Base-by-base conservation (phyloP, 371 early-diverging fungal species). In the Apophysomyces ossiformis region DNA sequence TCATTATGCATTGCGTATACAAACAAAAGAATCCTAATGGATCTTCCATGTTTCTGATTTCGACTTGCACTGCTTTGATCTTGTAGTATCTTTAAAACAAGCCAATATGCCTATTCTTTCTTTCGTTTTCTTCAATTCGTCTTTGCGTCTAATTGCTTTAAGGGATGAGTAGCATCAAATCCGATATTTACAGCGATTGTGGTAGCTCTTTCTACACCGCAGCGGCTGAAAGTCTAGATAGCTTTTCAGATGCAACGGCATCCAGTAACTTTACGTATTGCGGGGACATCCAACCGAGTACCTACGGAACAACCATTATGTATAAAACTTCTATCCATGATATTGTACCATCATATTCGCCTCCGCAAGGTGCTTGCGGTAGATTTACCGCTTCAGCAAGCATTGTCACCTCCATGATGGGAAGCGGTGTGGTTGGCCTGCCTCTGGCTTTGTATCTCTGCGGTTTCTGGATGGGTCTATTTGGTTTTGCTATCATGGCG, bases 371-470 rank as follows among this genome's bases (percentile, higher is more conserved):
- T 15, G 68, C 72, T 6, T 18, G 56, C 5, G 57, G 60, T 2
- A 62, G 32, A 16, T 38, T 44, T 18, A 66, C 56, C 4, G 64
- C 65, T 21, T 68, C 81, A 13, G 67, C 82, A 57, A 84, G 82
- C 41, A 67, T 87, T 47, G 75, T 83, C 13, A 87, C 86, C 63
- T 80, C 86, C 18, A 87, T 83, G 59, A 85, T 87, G 71, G 87
- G 87, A 1, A 79, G 84, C n/a, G 87, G 87, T 32, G 80, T 87
- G 45, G 73, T 87, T 38, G 87, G 86, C 0, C 60, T 87, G n/a
- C 77, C 85, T 4, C 74, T 83, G 35, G 83, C 87, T 9, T 63
- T 85, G 43, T 73, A 74, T 56, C 66, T 82, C 21, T 79, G 85
- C 62, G 87, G 87, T 7, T 82, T 87, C 54, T 82, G 86, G 71